A percentile compares a stretch with the other conserved stretches of the same genome.
These are phyloP conservation scores for Tolypocladium album DNA, from an alignment of 2,329 filamentous ascomycete species.

Conservation along the genomic window DNA sequence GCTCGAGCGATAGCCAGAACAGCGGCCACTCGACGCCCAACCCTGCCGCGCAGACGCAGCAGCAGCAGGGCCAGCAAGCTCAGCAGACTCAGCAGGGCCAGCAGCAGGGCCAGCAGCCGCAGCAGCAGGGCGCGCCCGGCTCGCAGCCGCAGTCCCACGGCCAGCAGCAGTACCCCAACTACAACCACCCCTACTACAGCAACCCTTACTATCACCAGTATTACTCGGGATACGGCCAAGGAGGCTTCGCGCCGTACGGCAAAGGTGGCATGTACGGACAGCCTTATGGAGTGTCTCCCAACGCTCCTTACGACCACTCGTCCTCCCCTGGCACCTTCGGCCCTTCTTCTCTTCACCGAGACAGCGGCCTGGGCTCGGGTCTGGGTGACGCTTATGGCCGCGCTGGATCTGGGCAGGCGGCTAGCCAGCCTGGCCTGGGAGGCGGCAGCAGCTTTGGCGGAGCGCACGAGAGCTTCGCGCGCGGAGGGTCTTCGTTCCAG, in stretches of 20 bases:
- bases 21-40: slow-evolving; percentile 89
- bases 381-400: slow-evolving; percentile 43
- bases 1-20: slow-evolving; percentile 59
- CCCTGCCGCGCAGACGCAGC: slow-evolving; percentile 50
- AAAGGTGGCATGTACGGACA: slow-evolving; percentile 46
- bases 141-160: slow-evolving; percentile 33
- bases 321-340: slow-evolving; percentile 45
- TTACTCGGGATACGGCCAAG: slow-evolving; percentile 44
- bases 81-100: slow-evolving; percentile 30
- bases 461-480: slow-evolving; percentile 44
- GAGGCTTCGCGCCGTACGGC: slow-evolving; percentile 41
- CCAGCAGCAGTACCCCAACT: slow-evolving; percentile 40
- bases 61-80: slow-evolving; percentile 19
- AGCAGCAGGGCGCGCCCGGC: slow-evolving; percentile 30
- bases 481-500: slow-evolving; percentile 42
- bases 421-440: slow-evolving; percentile 37
- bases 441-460: slow-evolving; percentile 39
- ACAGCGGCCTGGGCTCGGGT: slow-evolving; percentile 37
- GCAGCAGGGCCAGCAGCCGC: slow-evolving; percentile 26
- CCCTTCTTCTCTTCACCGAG: slow-evolving; percentile 42
- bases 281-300: slow-evolving; percentile 45
- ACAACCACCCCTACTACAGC: slow-evolving; percentile 48
- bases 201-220: slow-evolving; percentile 55
- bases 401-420: slow-evolving; percentile 36
- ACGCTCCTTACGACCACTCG: slow-evolving; percentile 44